Conservation (phyloP, 2,329 filamentous ascomycete species). For the Sclerotinia trifoliorum region DNA sequence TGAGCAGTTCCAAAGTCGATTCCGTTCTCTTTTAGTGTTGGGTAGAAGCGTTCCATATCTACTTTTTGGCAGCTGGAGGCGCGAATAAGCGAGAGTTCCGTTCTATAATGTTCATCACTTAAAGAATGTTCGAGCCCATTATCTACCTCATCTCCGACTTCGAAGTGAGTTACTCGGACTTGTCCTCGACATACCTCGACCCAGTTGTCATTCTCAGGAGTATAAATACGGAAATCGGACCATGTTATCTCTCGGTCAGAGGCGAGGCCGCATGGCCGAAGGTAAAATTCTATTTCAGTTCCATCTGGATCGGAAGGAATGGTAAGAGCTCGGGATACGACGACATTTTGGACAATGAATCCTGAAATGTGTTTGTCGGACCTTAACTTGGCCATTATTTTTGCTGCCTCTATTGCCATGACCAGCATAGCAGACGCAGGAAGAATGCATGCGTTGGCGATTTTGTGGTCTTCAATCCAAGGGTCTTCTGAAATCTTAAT, state of each 20-base stretch:
- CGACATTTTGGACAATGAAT: background rate
- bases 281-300: background rate
- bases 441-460: slow-evolving; percentile 27
- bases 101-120: background rate
- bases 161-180: background rate
- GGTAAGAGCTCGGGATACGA: slow-evolving; percentile 28
- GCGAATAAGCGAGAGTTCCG: background rate
- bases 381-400: slow-evolving; percentile 24
- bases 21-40: background rate
- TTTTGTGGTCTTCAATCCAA: slow-evolving; percentile 31
- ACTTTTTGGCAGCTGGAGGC: background rate
- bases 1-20: background rate
- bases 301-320: background rate
- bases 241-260: background rate
- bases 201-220: background rate
- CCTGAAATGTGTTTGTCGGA: background rate
- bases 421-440: slow-evolving; percentile 38
- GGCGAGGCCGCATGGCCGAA: background rate
- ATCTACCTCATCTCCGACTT: background rate
- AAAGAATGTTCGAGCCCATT: background rate
- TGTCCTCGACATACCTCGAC: background rate
- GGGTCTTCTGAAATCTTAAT: slow-evolving; percentile 33
- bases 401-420: slow-evolving; percentile 38
- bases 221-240: background rate
- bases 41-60: background rate